These are phyloP conservation scores for Zygotorulaspora mrakii DNA, from an alignment of 1,139 yeast species.

Conservation along the genomic window DNA sequence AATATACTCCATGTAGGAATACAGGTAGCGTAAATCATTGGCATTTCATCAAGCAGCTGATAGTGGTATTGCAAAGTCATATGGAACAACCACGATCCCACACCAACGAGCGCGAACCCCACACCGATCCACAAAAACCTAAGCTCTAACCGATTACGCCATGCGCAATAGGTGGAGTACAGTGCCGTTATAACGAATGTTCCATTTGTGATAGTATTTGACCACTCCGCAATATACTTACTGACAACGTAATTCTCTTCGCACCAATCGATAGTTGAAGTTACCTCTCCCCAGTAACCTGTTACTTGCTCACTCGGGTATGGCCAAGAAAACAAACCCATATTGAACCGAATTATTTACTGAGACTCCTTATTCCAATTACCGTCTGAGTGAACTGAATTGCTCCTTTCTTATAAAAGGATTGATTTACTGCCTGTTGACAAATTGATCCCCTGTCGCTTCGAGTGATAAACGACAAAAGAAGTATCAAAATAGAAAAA, in stretches of 20 bases:
- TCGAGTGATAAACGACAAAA: slow-evolving; percentile 4
- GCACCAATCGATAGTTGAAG: slow-evolving; percentile 90
- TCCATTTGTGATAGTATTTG: slow-evolving; percentile 76
- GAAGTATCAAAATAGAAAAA: background rate
- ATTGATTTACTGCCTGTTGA: background rate
- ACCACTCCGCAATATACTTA: slow-evolving; percentile 80
- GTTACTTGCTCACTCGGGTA: slow-evolving; percentile 37
- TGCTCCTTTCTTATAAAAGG: slow-evolving; percentile 2
- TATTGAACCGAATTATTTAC: too few relatives aligned
- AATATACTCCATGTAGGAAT: slow-evolving; percentile 90
- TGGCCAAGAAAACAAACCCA: slow-evolving; percentile 25
- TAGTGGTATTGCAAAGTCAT: slow-evolving; percentile 88
- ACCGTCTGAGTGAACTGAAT: too few relatives aligned
- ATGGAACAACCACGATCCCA: slow-evolving; percentile 93
- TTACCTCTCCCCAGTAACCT: slow-evolving; percentile 40
- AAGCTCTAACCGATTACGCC: slow-evolving; percentile 56
- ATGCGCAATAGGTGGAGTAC: slow-evolving; percentile 62
- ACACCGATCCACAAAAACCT: slow-evolving; percentile 68
- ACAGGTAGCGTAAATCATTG: slow-evolving; percentile 97
- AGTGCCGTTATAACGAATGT: slow-evolving; percentile 61
- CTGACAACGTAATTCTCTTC: slow-evolving; percentile 90
- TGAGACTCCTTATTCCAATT: too few relatives aligned
- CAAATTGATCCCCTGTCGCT: slow-evolving; percentile 4
- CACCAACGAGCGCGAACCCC: slow-evolving; percentile 84
- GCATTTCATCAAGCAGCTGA: slow-evolving; percentile 90